Base-by-base conservation (phyloP, 2,329 filamentous ascomycete species). In the Cercospora sp. region DNA sequence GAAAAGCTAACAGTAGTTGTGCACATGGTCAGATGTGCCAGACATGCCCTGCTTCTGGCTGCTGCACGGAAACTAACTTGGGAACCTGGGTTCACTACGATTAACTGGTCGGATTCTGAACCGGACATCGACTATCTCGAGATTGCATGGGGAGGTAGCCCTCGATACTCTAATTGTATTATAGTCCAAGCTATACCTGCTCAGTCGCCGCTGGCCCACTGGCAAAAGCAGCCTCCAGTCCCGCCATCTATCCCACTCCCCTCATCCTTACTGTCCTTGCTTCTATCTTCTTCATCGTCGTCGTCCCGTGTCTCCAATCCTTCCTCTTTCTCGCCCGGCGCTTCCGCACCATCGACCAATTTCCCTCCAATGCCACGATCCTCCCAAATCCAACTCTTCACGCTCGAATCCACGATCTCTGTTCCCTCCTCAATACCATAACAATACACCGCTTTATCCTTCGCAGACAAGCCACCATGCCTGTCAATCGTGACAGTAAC, bases 401-500 rank as follows among this genome's bases (percentile, higher is more conserved):
- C 75, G 28, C 81, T 79, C 3, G 80, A 74, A 53, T 83, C 77
- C 67, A 87, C 82, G 5, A 63, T 61, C 16, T 80, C 80, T 5
- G 82, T 80, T 13, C 82, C 77, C 24, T 79, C 78, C 70, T 87
- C 82, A 69, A 90, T 76, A 1, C 81, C 81, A 73, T 89, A 89
- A 79, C 87, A 89, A 73, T 88, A 89, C 0, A 88, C 80, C 69
- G 86, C 83, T 77, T 89, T 90, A 69, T 83, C 78, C 28, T 79
- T 79, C 0, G 82, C 77, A 9, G 82, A 77, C 8, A n/a, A 16
- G 1, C 88, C 87, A 10, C 87, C 87, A 71, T 89, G 87, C 2
- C 88, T 82, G 73, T 90, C 88, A 2, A 89, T 67, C 0, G 85
- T 86, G 49, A 90, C 81, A 0, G 85, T 88, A 1, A 89, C 81